A percentile compares a stretch with the other conserved stretches of the same genome.
Evolutionary conservation across 768 basidiomycete genomes (phyloP).

Genomic region (Leucosporidium yakuticum): DNA sequence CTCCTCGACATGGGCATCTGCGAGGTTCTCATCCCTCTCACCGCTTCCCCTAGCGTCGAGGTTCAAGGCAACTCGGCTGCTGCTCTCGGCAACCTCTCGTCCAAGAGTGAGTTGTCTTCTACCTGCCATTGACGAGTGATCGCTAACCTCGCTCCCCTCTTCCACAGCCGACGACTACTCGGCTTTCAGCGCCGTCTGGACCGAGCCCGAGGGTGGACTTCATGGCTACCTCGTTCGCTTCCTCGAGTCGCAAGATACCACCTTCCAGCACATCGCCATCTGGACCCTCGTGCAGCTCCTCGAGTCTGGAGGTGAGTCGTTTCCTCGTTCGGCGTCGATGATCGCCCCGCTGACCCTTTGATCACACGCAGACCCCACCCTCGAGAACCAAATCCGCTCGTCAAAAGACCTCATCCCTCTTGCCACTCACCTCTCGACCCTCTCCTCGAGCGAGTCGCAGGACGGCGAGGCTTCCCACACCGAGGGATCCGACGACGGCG

Average conservation of each 20-base stretch:
- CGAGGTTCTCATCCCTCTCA: constrained; percentile 92
- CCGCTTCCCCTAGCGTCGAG: constrained; percentile 91
- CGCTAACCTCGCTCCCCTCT: background rate
- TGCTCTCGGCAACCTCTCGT: constrained; percentile 92
- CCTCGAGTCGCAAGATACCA: constrained; percentile 84
- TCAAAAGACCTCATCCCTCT: constrained; percentile 60
- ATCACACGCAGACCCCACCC: constrained; percentile 11
- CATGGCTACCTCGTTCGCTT: constrained; percentile 91
- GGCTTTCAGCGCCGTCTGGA: constrained; percentile 97
- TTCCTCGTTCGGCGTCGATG: background rate
- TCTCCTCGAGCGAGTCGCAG: constrained; percentile 49
- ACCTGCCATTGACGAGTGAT: background rate
- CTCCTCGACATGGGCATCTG: constrained; percentile 97
- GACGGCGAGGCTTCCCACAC: background rate
- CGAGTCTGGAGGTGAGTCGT: constrained; percentile 61
- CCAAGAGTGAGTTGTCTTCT: constrained; percentile 62
- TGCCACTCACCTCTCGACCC: constrained; percentile 61
- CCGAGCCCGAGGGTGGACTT: constrained; percentile 94
- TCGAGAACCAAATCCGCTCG: constrained; percentile 51
- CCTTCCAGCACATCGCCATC: constrained; percentile 99
- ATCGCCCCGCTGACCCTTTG: background rate
- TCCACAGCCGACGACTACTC: constrained; percentile 65
- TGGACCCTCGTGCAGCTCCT: constrained; percentile 98
- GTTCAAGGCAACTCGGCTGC: constrained; percentile 99
- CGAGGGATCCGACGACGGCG: constrained; percentile 46